Evolutionary conservation across 257 asterid species (phyloP), one percentile per base, ranked within the genome.

Genomic region (Phtheirospermum japonicum): DNA sequence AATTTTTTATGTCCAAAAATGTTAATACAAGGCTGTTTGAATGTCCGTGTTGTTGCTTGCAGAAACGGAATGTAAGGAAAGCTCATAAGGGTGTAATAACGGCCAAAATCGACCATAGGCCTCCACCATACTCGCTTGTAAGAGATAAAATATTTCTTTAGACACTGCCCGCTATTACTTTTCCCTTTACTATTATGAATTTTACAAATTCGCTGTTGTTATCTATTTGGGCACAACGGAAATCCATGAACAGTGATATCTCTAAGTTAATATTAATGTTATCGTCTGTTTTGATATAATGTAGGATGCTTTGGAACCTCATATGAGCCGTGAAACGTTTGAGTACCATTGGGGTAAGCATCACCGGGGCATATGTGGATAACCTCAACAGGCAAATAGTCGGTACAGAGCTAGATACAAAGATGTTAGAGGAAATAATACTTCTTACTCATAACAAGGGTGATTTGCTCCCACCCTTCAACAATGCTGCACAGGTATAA

Each of bases 291-390:
- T 23, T 23, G 28, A 23, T 23, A 23, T 23, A 23, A 23, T 23
- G 1, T 71, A 92, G 99, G 84, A 92, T 74, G 90, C 95, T 28
- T 70, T 92, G 83, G 95, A 92, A 80, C 99, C 97, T 71, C 87
- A 81, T 70, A 85, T 92, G 96, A 92, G 96, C 68, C 84, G 79
- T 2, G 79, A 85, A 60, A 89, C 97, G 7, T 77, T 92, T 49
- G 99, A 92, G 53, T 92, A 78, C 76, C 99, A 92, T 63, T 92
- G 99, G 99, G 96, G 99, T 7, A 92, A 92, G 82, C 99, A 92
- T 80, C 96, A 86, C 78, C n/a, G 76, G 84, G 63, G 82, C 90
- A 42, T 89, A 92, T 65, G 96, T 89, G 18, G 96, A 86, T 58
- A 92, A 89, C 83, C 83, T 92, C 68, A 92, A 89, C 89, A 89